Conservation (phyloP, 1,139 yeast species). For the Eremothecium sinecaudum region DNA sequence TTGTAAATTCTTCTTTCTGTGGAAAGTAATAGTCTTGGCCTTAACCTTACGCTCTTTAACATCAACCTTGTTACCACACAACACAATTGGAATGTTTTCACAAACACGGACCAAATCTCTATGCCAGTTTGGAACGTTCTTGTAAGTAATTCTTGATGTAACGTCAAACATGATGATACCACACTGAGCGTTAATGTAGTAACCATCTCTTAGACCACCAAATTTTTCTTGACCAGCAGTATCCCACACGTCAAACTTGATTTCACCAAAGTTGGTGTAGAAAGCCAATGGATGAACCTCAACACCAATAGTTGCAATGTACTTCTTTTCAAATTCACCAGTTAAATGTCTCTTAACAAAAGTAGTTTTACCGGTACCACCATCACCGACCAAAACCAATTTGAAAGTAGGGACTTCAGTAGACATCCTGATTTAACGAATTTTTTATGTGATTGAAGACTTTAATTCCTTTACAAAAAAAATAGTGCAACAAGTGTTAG, state of each 20-base stretch:
- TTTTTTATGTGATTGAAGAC: too few relatives aligned
- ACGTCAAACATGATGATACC: conserved; percentile 99
- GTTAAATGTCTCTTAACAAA: conserved; percentile 99
- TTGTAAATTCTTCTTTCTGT: conserved; percentile 99
- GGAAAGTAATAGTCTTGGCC: conserved; percentile 99
- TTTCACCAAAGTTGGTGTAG: conserved; percentile 98
- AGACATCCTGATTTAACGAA: conserved; percentile 24
- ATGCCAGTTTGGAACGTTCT: conserved; percentile 99
- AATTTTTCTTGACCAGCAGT: conserved; percentile 99
- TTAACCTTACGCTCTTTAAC: conserved; percentile 99
- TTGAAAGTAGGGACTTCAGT: conserved; percentile 91
- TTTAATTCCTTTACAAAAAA: too few relatives aligned
- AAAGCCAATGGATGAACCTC: conserved; percentile 98
- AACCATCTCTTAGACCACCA: conserved; percentile 99
- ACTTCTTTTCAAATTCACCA: conserved; percentile 98
- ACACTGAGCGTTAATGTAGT: conserved; percentile 98
- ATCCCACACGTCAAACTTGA: conserved; percentile 99
- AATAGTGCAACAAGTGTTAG: too few relatives aligned
- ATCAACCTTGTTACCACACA: conserved; percentile 99
- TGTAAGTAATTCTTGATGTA: conserved; percentile 97
- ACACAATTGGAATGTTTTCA: conserved; percentile 97
- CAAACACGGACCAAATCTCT: conserved; percentile 98
- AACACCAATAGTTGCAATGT: conserved; percentile 98
- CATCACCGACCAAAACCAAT: conserved; percentile 98
- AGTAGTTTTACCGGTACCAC: conserved; percentile 99